Base-by-base conservation (phyloP, 225 moss, liverwort and hornwort species). In the Neckera pumila region DNA sequence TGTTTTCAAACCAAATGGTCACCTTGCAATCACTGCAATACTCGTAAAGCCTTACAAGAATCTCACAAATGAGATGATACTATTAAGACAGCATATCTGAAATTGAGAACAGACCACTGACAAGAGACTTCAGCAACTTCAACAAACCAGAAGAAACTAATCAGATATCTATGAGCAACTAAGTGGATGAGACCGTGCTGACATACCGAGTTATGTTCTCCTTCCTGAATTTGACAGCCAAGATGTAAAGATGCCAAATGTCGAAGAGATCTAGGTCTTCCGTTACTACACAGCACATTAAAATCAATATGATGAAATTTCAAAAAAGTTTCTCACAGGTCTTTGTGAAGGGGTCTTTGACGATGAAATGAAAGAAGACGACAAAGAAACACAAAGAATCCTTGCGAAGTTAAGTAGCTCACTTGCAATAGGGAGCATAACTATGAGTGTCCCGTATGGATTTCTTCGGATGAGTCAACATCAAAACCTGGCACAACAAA, bases 201-300 rank as follows among this genome's bases (percentile, higher is more conserved):
- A 87, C 91, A 79, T 95, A 98, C 97, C 92, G 97, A 91, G 88
- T 96, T 88, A 86, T 98, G 98, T 90, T 95, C 96, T 85, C 96
- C 87, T 84, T 93, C 92, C 90, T 98, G 97, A 81, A 98, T 96
- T 83, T 92, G 89, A 45, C 91, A 92, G 59, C 95, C 94, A 84
- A 97, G 97, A 85, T 96, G 89, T 57, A 93, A 78, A 54, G 91
- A 95, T 66, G 96, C 93, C 89, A 98, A 91, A 88, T 96, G 95
- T 86, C 92, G 96, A 69, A 98, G 95, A 84, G 97, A 91, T 92
- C 96, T 92, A 72, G 96, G 93, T 72, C 95, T 92, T 83, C 96
- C 98, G 61, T 88, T 91, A 86, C 97, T 96, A 86, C 20, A 80
- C 7, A 80, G 25, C 60, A 80, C 69, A 90, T 76, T 49, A 72